Conservation (phyloP, 768 basidiomycete genomes). For the Lactarius hatsudake region DNA sequence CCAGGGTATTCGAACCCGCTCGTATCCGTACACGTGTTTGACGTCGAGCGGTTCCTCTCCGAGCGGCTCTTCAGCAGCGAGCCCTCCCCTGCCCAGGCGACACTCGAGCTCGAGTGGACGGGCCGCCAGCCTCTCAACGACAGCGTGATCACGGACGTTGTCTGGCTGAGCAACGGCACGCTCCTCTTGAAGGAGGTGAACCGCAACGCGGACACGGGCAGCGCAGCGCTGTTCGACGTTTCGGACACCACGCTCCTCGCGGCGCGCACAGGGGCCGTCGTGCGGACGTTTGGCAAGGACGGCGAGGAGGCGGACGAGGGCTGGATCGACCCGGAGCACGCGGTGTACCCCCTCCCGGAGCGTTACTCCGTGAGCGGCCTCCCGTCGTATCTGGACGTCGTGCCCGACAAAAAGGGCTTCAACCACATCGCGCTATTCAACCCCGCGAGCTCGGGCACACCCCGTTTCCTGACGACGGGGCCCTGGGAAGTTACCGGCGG, state of each 20-base stretch:
- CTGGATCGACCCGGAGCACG: constrained; percentile 84
- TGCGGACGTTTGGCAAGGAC: constrained; percentile 72
- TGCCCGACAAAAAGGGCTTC: constrained; percentile 78
- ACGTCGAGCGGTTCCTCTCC: constrained; percentile 53
- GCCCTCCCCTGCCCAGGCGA: constrained; percentile 41
- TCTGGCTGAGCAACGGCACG: constrained; percentile 77
- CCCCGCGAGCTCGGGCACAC: constrained; percentile 63
- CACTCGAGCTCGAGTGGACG: constrained; percentile 65
- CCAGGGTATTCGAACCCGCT: constrained; percentile 88
- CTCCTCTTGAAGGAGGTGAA: constrained; percentile 87
- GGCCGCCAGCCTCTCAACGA: constrained; percentile 54
- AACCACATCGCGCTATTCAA: constrained; percentile 92
- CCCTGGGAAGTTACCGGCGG: constrained; percentile 84
- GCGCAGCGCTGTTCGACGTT: constrained; percentile 74
- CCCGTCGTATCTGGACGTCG: constrained; percentile 85
- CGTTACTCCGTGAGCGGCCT: constrained; percentile 42
- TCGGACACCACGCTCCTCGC: constrained; percentile 29
- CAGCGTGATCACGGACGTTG: constrained; percentile 76
- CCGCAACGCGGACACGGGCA: constrained; percentile 76
- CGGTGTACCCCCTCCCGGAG: constrained; percentile 55
- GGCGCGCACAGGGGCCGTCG: constrained; percentile 47
- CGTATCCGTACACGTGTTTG: constrained; percentile 80
- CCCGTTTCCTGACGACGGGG: constrained; percentile 83
- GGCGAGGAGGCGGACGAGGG: constrained; percentile 91
- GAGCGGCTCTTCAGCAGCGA: not conserved